Evolutionary conservation across 78 protist genomes (phyloP), one percentile per base, ranked within the genome.

Genomic region (Dictyostelium firmibasis): DNA sequence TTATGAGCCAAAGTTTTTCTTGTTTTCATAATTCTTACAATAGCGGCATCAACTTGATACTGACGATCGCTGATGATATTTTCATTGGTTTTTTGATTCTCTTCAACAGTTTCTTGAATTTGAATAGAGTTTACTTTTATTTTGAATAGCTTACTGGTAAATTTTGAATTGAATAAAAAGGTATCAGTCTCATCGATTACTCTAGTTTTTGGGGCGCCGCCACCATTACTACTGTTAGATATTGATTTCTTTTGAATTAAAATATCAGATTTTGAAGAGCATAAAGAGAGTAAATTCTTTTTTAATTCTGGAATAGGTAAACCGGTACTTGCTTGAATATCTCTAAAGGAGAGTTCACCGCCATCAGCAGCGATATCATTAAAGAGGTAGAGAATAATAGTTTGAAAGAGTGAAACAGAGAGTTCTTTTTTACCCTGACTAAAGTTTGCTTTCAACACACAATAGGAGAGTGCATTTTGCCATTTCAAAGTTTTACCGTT

Each of bases 21-120:
- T 0, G 99, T 81, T 96, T 99, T 99, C 99, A 99, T 99, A 82
- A 98, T 95, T 33, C 99, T 96, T 33, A 99, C 99, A 36, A 99
- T 87, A 2, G 98, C 97, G 0, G 99, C 99, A 74, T 98, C 99
- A 23, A 99, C 81, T 81, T 91, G 91, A 18, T 92, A 72, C 27
- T 95, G 96, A 78, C 91, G 83, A 86, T 99, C 99, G 74, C 89
- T 89, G 64, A 91, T 86, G 47, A 99, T 98, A 25, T 53, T 23
- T 87, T 97, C 98, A 29, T 62, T 91, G 1, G 98, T 98, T 76
- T 83, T 95, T 47, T 94, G 84, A 16, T 77, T 81, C 83, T 98
- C 99, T 43, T 98, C 98, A 35, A 33, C 94, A 9, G 99, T 97
- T 86, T 99, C 99, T 36, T 97, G 92, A 36, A 93, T n/a, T 78